Conservation (phyloP, 2,329 filamentous ascomycete species). For the Metarhizium sp. region DNA sequence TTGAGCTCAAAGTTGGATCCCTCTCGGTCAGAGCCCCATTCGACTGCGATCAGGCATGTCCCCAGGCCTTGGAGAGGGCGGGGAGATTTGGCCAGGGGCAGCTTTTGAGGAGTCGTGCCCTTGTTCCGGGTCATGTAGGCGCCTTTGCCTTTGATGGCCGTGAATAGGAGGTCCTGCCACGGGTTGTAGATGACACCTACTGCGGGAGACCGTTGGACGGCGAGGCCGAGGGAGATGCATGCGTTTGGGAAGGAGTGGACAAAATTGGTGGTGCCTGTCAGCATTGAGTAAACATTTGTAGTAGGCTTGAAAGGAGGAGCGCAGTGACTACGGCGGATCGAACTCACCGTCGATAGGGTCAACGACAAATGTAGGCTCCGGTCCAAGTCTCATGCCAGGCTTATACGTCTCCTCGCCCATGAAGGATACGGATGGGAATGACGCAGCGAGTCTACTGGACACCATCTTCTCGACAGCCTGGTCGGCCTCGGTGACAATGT, state of each 20-base stretch:
- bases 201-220: slow-evolving; percentile 49
- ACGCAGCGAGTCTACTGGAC: slow-evolving; percentile 36
- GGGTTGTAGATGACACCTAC: slow-evolving; percentile 77
- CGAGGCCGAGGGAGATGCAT: slow-evolving; percentile 67
- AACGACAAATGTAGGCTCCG: slow-evolving; percentile 66
- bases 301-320: neutral
- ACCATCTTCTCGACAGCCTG: slow-evolving; percentile 57
- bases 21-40: slow-evolving; percentile 62
- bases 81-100: slow-evolving; percentile 35
- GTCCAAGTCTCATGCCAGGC: slow-evolving; percentile 52
- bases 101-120: slow-evolving; percentile 24
- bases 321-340: neutral
- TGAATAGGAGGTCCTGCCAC: slow-evolving; percentile 60
- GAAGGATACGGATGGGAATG: slow-evolving; percentile 51
- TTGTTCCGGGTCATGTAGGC: slow-evolving; percentile 45
- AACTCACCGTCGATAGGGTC: slow-evolving; percentile 65
- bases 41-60: slow-evolving; percentile 55
- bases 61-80: slow-evolving; percentile 52
- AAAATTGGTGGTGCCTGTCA: slow-evolving; percentile 59
- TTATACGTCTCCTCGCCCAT: slow-evolving; percentile 72
- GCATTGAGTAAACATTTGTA: neutral
- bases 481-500: slow-evolving; percentile 61
- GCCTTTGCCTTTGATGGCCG: slow-evolving; percentile 58
- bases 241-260: slow-evolving; percentile 67
- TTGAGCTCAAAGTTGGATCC: slow-evolving; percentile 66